Base-by-base conservation (phyloP, 2,329 filamentous ascomycete species). In the Stachybotrys echinatus region DNA sequence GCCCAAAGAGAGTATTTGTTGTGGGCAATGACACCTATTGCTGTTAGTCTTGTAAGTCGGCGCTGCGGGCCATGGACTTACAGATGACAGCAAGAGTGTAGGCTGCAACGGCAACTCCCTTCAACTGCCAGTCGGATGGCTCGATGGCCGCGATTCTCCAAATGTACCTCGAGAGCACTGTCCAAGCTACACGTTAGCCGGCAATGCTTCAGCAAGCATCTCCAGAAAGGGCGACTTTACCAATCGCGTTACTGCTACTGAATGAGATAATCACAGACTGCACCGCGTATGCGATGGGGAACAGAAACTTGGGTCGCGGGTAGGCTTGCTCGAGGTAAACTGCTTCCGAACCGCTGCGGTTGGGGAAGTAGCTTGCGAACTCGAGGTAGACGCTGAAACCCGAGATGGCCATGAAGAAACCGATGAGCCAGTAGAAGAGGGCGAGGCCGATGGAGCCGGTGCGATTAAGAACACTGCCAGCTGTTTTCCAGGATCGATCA, bases 261-360 rank as follows among this genome's bases (percentile, higher is more conserved):
- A 87, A 88, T 0, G 84, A 85, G 4, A 88, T 66, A 1, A 84
- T 62, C 2, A 87, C 80, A 0, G 77, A 75, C 59, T 84, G 80
- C 3, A 85, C 76, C 0, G 84, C 84, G 59, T 84, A 88, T 0
- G 81, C 72, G 0, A 80, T 80, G 0, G 84, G 82, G 45, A 88
- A 80, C 52, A 88, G 74, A 59, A 81, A 84, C 49, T 73, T 77
- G 0, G 84, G 85, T 1, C 81, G 73, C 1, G 83, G 83, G 54
- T 78, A 88, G 0, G 82, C 80, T 58, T 88, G 84, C 55, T 88
- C 84, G 0, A 88, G 73, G 55, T 86, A 88, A 0, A 85, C 84
- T 0, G 85, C 83, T 57, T 88, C 82, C 0, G 77, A 76, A 0
- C 84, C 84, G 2, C 80, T 85, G 7, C 84, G 77, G 58, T 79